Evolutionary conservation across 257 asterid genomes (phyloP), one percentile per base, ranked within the genome.

Genomic region (Solanum corneliomulleri): DNA sequence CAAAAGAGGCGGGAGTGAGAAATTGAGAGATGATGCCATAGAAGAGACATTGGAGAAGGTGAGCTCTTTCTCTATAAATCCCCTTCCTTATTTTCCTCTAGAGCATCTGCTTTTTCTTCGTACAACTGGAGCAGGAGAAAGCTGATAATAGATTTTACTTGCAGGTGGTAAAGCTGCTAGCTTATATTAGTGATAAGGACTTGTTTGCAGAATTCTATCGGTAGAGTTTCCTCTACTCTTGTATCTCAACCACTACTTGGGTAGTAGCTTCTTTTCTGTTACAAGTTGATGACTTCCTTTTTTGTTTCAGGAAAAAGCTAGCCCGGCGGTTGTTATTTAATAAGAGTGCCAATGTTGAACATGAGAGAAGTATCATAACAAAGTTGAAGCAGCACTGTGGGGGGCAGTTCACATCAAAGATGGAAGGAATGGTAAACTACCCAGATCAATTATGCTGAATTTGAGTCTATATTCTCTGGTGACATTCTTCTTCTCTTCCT

Each of bases 301-400:
- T 70, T 60, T 37, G 4, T 90, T 33, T 86, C 91, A 96, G 99
- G 94, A 97, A 97, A 93, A 97, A 97, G 93, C 98, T 97, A 88
- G 98, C 99, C 4, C 94, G 99, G 23, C 95, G 99, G 47, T 91
- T 97, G 49, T 87, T 97, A 91, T 96, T 96, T 88, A 98, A 97
- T 91, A 97, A 97, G 92, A 97, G 99, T 92, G 99, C 98, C 39
- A 97, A 95, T 83, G 99, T 95, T 88, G 99, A 97, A 89, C 99
- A 97, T 84, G 99, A 97, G 91, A 93, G 99, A 91, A 96, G 98
- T 89, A 96, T 97, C 85, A 88, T 97, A 49, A 96, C 98, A 88
- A 97, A 96, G 91, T 86, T 97, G 94, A 97, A 97, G 94, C 99
- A 96, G 90, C 99, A 97, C 91, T 97, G 99, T 87, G 99, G 99